Evolutionary conservation across 306 rosid species (phyloP).

Genomic region (Dryas alaskensis): DNA sequence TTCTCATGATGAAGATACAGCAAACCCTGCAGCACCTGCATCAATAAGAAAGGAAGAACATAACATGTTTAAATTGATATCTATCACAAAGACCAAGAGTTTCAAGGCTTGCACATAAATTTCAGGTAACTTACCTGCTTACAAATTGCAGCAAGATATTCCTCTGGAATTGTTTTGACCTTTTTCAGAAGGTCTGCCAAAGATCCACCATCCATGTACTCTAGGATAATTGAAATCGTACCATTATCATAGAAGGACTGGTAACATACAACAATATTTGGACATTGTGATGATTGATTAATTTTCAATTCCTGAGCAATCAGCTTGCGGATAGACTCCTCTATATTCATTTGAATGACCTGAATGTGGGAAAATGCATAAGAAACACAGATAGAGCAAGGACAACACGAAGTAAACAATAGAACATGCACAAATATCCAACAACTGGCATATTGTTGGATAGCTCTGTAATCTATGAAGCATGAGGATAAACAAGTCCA

Average conservation of each 20-base stretch:
- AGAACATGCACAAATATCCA: constrained; percentile 25
- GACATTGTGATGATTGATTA: constrained; percentile 91
- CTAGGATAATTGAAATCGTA: constrained; percentile 81
- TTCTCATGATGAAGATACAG: constrained; percentile 88
- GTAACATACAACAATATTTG: constrained; percentile 79
- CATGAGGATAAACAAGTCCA: constrained; percentile 5
- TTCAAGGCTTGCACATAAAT: constrained; percentile 8
- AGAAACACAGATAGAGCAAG: constrained; percentile 20
- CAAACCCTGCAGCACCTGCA: constrained; percentile 87
- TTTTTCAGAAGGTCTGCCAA: constrained; percentile 79
- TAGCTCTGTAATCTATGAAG: constrained; percentile 3
- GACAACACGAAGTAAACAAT: constrained; percentile 2
- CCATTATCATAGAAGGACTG: constrained; percentile 85
- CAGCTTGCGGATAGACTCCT: constrained; percentile 78
- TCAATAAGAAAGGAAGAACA: constrained; percentile 20
- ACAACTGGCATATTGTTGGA: background rate
- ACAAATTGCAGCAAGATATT: constrained; percentile 75
- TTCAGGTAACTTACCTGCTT: constrained; percentile 61
- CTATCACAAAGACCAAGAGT: constrained; percentile 11
- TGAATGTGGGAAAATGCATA: constrained; percentile 35
- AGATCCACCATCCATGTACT: constrained; percentile 99
- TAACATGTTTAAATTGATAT: constrained; percentile 21
- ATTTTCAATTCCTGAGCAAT: constrained; percentile 91
- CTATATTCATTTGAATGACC: constrained; percentile 89
- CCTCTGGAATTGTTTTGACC: constrained; percentile 79